Evolutionary conservation across 2,329 filamentous ascomycete genomes (phyloP).

Genomic region (Claviceps spartinae): DNA sequence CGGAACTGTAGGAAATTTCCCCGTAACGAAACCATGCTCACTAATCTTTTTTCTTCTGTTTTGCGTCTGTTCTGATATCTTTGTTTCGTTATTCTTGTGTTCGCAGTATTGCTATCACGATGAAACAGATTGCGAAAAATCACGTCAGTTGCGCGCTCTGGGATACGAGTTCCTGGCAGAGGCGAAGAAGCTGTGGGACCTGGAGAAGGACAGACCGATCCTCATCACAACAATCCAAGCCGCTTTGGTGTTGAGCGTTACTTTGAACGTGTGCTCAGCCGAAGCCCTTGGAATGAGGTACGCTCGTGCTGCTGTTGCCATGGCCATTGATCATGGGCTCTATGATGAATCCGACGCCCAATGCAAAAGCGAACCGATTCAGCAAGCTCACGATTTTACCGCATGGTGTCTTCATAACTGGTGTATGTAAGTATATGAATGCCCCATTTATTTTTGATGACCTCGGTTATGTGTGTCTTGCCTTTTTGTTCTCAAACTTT

Average conservation of each 20-base stretch:
- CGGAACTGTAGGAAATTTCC: neutral
- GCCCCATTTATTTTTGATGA: no score
- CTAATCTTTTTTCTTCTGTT: neutral
- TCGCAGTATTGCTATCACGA: neutral
- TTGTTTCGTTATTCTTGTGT: neutral
- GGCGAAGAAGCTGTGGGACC: conserved; percentile 18
- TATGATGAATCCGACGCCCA: neutral
- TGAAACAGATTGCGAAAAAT: conserved; percentile 10
- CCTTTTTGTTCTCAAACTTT: no score
- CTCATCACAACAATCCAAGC: conserved; percentile 19
- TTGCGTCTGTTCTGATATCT: neutral
- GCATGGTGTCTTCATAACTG: conserved; percentile 1
- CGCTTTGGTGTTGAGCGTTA: conserved; percentile 11
- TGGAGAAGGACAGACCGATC: conserved; percentile 10
- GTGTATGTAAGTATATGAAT: neutral
- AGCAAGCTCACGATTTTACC: neutral
- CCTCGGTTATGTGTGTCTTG: no score
- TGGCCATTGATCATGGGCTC: neutral
- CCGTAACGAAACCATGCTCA: neutral
- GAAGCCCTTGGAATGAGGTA: neutral
- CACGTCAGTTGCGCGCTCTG: conserved; percentile 15
- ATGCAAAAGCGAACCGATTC: neutral
- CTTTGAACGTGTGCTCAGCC: neutral
- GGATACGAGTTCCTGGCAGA: conserved; percentile 19
- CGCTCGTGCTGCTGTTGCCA: neutral